Evolutionary conservation across 495 filamentous ascomycete species (phyloP), one percentile per base, ranked within the genome.

Genomic region (Penicillium maclennaniae): DNA sequence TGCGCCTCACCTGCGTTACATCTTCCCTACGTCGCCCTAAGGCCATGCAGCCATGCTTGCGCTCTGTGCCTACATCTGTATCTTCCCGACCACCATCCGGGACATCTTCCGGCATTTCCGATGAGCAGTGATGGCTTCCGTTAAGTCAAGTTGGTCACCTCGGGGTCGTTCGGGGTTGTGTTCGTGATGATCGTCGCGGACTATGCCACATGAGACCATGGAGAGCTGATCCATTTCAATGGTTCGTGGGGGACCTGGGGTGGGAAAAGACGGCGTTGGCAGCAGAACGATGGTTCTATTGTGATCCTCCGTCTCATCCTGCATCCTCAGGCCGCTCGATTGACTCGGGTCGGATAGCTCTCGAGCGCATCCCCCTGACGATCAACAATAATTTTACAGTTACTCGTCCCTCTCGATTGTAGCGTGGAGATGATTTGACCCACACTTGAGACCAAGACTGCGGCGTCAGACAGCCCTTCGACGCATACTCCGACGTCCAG

Each of bases 31-130:
- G 7, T 58, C 21, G 57, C 57, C 37, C 40, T 63, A 14, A 45
- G 53, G 17, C 47, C 47, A 8, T 44, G 49, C 23, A 43, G 47
- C 57, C 40, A 57, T 63, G 60, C 23, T 56, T 27, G 54, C 56
- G 37, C 59, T 56, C 14, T 54, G 51, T 46, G 45, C 51, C 45
- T 47, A 47, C 8, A 42, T 62, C 26, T 62, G 55, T 17, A n/a
- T n/a, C n/a, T n/a, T n/a, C n/a, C n/a, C n/a, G n/a, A n/a, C n/a
- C n/a, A n/a, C n/a, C n/a, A n/a, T n/a, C n/a, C n/a, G n/a, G n/a
- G n/a, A n/a, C n/a, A n/a, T 55, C 27, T 48, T 27, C 34, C 49
- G 60, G 3, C 44, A 43, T 27, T 41, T 49, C 16, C 50, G 49
- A 31, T 51, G n/a, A n/a, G 54, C 41, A 53, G 53, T 19, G 19